A percentile compares a stretch with the other conserved stretches of the same genome.
phyloP scores from a whole-genome alignment of 139 green algal species.

The Monoraphidium neglectum region DNA sequence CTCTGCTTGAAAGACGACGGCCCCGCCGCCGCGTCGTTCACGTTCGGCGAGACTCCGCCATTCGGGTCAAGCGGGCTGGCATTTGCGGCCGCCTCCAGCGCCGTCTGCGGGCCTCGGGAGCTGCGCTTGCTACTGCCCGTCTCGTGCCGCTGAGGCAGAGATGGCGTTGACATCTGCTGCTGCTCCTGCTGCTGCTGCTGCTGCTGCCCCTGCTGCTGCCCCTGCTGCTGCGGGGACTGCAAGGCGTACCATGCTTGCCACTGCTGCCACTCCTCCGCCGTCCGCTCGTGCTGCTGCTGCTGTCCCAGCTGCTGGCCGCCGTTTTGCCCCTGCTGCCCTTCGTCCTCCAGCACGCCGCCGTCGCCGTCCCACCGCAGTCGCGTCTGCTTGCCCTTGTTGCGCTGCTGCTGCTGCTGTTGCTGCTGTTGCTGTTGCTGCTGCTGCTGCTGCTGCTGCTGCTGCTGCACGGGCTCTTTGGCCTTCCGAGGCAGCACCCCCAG shows the following conservation, averaged over 20 bases:
- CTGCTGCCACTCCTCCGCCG: too few relatives aligned
- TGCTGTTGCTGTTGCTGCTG: neutral
- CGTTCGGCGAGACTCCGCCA: neutral
- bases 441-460: neutral
- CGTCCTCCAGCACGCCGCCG: too few relatives aligned
- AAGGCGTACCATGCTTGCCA: too few relatives aligned
- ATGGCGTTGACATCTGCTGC: neutral
- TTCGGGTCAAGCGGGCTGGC: neutral
- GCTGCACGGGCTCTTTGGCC: neutral
- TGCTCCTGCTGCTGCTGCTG: constrained; percentile 2
- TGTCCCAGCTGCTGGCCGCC: too few relatives aligned
- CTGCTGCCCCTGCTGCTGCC: constrained; percentile 1
- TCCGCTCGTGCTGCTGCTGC: too few relatives aligned
- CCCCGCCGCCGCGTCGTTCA: neutral
- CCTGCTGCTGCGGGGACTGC: too few relatives aligned
- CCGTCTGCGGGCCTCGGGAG: neutral
- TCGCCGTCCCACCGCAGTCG: too few relatives aligned
- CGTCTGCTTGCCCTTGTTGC: too few relatives aligned
- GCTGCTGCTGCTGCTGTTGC: constrained; percentile 5
- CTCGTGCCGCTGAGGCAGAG: neutral
- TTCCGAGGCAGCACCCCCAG: constrained; percentile 37
- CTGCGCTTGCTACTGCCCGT: constrained; percentile 1
- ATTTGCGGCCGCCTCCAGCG: constrained; percentile 3
- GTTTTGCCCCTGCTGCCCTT: too few relatives aligned
- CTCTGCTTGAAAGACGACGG: neutral